Evolutionary conservation across 352 stramenopile species (phyloP), one percentile per base, ranked within the genome.

Genomic region (Phytophthora fragariae): DNA sequence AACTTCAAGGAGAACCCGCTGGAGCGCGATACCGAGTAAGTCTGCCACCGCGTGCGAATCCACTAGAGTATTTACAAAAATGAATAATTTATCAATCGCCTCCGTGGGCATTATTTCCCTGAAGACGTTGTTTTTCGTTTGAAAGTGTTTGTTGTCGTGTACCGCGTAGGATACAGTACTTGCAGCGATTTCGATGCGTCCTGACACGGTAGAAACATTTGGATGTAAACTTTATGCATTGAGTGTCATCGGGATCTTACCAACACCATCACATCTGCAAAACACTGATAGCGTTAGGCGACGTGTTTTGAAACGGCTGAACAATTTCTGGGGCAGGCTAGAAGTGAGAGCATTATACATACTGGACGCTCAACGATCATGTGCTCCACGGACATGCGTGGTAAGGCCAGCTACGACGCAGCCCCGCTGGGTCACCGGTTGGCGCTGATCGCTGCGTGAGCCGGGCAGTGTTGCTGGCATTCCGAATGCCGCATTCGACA

Each of bases 1-100:
- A 83, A 89, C 64, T 90, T 90, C 50, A 81, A 88, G 35, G 65
- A 86, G 63, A 82, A 86, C 56, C 79, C 79, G 29, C 76, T 90
- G 15, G 57, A 79, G 46, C 47, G 53, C 8, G 65, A 69, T 14
- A 33, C 47, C 17, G 56, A 75, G 68, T 74, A 74, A 29, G 27
- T 5, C 27, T 0, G 27, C 2, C 27, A 29, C 27, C 27, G 27
- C 2, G 27, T 29, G 31, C 27, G 2, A 33, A 50, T 27, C 21
- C 46, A 19, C 24, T 33, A 19, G 15, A 55, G 15, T 71, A 71
- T 55, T 56, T 59, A 71, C 33, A 65, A 59, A 65, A 58, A 67
- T 57, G 37, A 73, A 65, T 69, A 69, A 69, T 55, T 73, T 73
- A 17, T 46, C 37, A 29, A 73, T 62, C 21, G 44, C 17, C 44